A percentile compares a stretch with the other conserved stretches of the same genome.
phyloP scores from a whole-genome alignment of 768 basidiomycete genomes.

The Podaxis rugospora region DNA sequence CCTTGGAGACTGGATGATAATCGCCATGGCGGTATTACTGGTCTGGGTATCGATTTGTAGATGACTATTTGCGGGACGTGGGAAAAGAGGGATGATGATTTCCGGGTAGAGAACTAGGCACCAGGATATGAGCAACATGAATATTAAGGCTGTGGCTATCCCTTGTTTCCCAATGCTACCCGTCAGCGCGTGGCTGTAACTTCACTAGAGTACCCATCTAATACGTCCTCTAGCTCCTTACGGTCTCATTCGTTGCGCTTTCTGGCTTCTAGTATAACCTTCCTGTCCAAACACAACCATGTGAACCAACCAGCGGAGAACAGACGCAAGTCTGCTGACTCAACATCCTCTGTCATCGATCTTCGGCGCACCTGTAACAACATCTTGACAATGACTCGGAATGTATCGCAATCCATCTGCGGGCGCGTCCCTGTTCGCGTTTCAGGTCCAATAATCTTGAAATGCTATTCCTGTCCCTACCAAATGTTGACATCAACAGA shows the following conservation, averaged over 20 bases:
- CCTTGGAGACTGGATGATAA: background rate
- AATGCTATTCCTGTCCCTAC: constrained; percentile 25
- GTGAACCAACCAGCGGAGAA: background rate
- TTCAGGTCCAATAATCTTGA: constrained; percentile 23
- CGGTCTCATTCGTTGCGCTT: background rate
- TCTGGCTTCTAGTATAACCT: constrained; percentile 9
- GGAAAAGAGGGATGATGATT: background rate
- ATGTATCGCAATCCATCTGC: constrained; percentile 30
- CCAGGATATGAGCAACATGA: constrained; percentile 1
- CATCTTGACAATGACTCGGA: constrained; percentile 23
- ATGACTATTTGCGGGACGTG: background rate
- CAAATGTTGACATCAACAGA: constrained; percentile 24
- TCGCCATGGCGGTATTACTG: background rate
- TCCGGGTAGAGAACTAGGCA: background rate
- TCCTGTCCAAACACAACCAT: constrained; percentile 3
- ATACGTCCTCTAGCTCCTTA: constrained; percentile 5
- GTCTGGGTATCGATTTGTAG: background rate
- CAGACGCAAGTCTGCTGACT: constrained; percentile 21
- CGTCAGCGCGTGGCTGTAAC: constrained; percentile 11
- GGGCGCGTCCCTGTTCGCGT: constrained; percentile 31
- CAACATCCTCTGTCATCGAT: constrained; percentile 21
- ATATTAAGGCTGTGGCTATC: constrained; percentile 7
- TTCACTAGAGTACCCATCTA: constrained; percentile 2
- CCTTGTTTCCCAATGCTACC: background rate
- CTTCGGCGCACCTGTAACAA: constrained; percentile 17